Base-by-base conservation (phyloP, 805 yeast genomes). In the Babjeviella inositovora region DNA sequence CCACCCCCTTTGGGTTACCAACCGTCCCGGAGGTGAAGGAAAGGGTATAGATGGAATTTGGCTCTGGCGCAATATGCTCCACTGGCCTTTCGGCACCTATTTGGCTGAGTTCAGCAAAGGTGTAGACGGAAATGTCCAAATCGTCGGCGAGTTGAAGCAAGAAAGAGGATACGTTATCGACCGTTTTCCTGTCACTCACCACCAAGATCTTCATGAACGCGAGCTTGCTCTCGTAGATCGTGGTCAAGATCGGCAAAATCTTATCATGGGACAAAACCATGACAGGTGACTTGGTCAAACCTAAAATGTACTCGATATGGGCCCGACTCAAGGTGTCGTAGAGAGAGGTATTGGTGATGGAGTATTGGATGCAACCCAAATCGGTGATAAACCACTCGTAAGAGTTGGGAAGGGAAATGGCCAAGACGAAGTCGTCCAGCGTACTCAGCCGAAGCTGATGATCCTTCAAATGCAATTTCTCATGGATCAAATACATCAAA, bases 1-100 rank as follows among this genome's bases (percentile, higher is more conserved):
- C 73, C 15, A 79, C 92, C 46, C 92, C 92, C 55, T 77, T 77
- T 34, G 92, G 92, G 28, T 68, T 63, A 32, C 92, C 92, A 13
- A 90, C 75, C 9, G 85, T 72, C 21, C 92, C 92, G 4, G 90
- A 77, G 12, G 92, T 77, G 57, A 73, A 74, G 6, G 74, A 66
- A 22, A 75, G 62, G 10, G 84, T 70, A 39, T 66, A 69, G 11
- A 62, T 21, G 13, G 62, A 57, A 9, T 63, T 58, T 2, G 70
- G 62, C 2, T 43, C 47, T 13, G 81, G 76, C n/a, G n/a, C n/a
- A n/a, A n/a, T n/a, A 8, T 65, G 65, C 13, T 39, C 27, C 18
- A 36, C 41, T 2, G 19, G 42, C n/a, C 28, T 43, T 37, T 19
- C 58, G 47, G 23, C 42, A 36, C 24, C 28, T 41, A 65, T n/a